Evolutionary conservation across 257 asterid genomes (phyloP), one percentile per base, ranked within the genome.

Genomic region (Misopates orontium): DNA sequence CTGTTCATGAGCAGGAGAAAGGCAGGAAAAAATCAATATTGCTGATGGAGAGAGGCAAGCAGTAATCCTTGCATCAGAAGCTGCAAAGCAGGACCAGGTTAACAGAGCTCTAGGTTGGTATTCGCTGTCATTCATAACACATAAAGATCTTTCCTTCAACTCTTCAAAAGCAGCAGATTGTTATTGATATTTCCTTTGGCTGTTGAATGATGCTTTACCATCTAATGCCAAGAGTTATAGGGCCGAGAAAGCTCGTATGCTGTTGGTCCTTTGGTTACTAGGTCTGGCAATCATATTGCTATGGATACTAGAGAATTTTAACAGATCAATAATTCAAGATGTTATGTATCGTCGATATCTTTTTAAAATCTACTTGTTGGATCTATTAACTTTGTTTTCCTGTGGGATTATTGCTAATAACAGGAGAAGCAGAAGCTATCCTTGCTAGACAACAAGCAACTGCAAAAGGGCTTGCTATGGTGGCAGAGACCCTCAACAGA

Each of bases 381-480:
- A 47, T 61, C 31, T 9, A 19, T 52, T 19, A 47, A 12, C n/a
- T 10, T 20, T 28, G n/a, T 51, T 49, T 42, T 61, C 62, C 23
- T 50, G 4, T 70, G 47, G 57, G 24, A 19, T 48, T 49, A 71
- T 28, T 58, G 40, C 44, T 15, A 58, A 50, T 70, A 73, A 58
- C 84, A 93, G 98, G 96, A 72, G 98, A 93, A 75, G 98, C 98
- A 52, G 88, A 87, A 81, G 97, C 98, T 48, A 92, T 92, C 67
- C 81, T 84, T 69, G 96, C 93, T 58, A 81, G 79, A 74, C 87
- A 96, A 67, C 78, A 84, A 67, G 97, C 98, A 40, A 89, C 93
- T 31, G 84, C 95, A 16, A 82, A 89, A 80, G 97, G 95, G 67
- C 85, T 92, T 56, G 77, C 71, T 1, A 42, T 85, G 87, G 96